A percentile compares a stretch with the other conserved stretches of the same genome.
Conservation (phyloP, 257 asterid genomes). For the Solanum etuberosum region DNA sequence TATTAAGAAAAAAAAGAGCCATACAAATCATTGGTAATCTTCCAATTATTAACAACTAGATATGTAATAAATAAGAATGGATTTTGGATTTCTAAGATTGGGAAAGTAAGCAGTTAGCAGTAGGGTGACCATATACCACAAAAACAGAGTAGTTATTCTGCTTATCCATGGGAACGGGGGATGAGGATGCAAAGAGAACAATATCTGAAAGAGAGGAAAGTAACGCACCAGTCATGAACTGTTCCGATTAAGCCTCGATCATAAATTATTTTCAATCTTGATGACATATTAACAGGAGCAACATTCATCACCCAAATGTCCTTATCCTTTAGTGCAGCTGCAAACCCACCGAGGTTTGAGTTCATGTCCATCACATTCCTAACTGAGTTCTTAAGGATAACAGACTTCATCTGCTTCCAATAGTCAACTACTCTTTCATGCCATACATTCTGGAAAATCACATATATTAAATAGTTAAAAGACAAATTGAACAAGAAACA, state of each 20-base stretch:
- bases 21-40: background rate
- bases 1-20: background rate
- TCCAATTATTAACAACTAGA: background rate
- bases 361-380: constrained; percentile 98
- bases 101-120: background rate
- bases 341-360: constrained; percentile 87
- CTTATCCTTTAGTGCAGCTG: constrained; percentile 70
- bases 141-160: background rate
- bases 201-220: background rate
- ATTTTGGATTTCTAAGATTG: background rate
- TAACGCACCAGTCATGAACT: constrained; percentile 71
- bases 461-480: background rate
- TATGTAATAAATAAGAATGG: background rate
- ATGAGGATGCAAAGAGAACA: background rate
- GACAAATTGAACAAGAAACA: background rate
- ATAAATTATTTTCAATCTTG: constrained; percentile 56
- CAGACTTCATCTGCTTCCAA: constrained; percentile 81
- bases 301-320: constrained; percentile 98
- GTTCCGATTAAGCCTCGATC: constrained; percentile 94
- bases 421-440: constrained; percentile 58
- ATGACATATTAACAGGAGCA: constrained; percentile 63
- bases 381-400: constrained; percentile 37
- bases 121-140: background rate
- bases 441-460: constrained; percentile 58
- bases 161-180: background rate